Conservation (phyloP, 345 rosid genomes). For the Eucalyptus decipiens region DNA sequence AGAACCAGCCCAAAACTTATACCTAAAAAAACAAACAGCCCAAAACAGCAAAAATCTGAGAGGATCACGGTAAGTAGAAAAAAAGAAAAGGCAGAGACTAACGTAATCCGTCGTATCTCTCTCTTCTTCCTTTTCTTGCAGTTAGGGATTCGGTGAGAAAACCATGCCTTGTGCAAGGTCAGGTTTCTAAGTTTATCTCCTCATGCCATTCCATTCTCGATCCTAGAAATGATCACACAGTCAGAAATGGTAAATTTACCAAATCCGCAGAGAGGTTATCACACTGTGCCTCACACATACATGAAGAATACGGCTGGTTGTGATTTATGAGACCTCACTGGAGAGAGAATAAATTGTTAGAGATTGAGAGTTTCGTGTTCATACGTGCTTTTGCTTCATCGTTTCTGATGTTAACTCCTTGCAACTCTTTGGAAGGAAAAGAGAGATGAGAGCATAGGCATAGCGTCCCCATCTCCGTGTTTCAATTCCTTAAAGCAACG, state of each 20-base stretch:
- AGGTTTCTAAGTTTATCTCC: neutral
- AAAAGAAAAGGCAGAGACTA: neutral
- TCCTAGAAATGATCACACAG: neutral
- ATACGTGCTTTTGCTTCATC: neutral
- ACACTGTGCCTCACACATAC: neutral
- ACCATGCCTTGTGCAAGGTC: neutral
- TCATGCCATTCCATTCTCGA: neutral
- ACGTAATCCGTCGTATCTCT: neutral
- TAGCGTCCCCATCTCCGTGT: slow-evolving; percentile 16
- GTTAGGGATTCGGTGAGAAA: neutral
- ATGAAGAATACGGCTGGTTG: neutral
- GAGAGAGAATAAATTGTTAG: neutral
- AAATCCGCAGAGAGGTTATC: too few species aligned
- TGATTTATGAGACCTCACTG: neutral
- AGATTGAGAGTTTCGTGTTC: neutral
- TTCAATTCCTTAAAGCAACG: slow-evolving; percentile 27
- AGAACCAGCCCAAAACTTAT: too few species aligned
- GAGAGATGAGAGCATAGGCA: neutral
- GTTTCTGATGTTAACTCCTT: neutral
- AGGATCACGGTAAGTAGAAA: neutral
- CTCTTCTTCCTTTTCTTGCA: neutral
- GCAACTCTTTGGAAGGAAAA: neutral
- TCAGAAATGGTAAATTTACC: neutral
- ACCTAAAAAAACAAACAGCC: too few species aligned
- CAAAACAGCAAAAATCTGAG: neutral